Conservation (phyloP, 805 yeast genomes). For the Grigorovia transvaalensis region DNA sequence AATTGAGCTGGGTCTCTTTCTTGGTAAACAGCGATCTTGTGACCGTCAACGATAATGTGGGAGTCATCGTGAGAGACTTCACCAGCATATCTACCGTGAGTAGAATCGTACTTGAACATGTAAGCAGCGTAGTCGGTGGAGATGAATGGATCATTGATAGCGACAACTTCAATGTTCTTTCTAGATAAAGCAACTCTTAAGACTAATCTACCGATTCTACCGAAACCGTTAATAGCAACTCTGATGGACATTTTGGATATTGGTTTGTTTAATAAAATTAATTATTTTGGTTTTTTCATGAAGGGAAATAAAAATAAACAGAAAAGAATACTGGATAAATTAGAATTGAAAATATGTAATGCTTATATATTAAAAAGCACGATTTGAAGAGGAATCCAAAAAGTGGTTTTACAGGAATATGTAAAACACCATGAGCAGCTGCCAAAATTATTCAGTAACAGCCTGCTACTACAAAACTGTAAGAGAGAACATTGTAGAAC, state of each 20-base stretch:
- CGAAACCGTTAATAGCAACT: slow-evolving; percentile 65
- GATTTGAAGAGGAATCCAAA: too few species aligned
- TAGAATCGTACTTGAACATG: slow-evolving; percentile 68
- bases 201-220: slow-evolving; percentile 63
- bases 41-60: slow-evolving; percentile 44
- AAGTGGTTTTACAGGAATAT: too few species aligned
- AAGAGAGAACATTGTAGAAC: too few species aligned
- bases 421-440: too few species aligned
- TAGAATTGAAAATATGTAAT: too few species aligned
- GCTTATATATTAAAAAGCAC: background rate
- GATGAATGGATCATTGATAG: slow-evolving; percentile 62
- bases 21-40: slow-evolving; percentile 41
- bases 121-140: slow-evolving; percentile 60
- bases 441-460: too few species aligned
- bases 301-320: background rate
- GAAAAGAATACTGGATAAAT: background rate
- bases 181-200: slow-evolving; percentile 50
- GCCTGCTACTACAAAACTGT: too few species aligned
- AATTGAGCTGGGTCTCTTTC: slow-evolving; percentile 59
- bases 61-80: slow-evolving; percentile 45
- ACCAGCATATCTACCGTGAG: slow-evolving; percentile 56
- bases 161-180: slow-evolving; percentile 46
- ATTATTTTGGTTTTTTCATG: background rate
- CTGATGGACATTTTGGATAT: slow-evolving; percentile 19
- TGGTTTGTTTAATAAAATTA: too few species aligned